These are phyloP conservation scores for Phytophthora melonis DNA, from an alignment of 352 stramenopile species.

Conservation along the genomic window DNA sequence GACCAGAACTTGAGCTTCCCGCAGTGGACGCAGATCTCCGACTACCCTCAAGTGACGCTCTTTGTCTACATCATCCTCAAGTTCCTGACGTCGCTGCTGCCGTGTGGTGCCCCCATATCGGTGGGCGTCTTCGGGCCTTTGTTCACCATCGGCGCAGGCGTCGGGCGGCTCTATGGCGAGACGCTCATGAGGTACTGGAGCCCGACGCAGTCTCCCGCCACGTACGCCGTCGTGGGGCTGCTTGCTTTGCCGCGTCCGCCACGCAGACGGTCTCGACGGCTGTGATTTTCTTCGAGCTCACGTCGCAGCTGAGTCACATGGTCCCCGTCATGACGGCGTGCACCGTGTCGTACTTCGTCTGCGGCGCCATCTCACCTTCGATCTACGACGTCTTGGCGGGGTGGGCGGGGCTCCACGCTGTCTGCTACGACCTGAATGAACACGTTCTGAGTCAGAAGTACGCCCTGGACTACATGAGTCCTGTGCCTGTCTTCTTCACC, in stretches of 20 bases:
- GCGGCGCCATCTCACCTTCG: conserved; percentile 76
- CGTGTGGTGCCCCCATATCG: conserved; percentile 79
- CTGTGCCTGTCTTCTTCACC: conserved; percentile 68
- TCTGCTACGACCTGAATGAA: conserved; percentile 89
- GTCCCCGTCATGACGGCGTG: conserved; percentile 86
- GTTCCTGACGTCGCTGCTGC: conserved; percentile 78
- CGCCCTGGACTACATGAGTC: conserved; percentile 75
- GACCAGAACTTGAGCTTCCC: conserved; percentile 71
- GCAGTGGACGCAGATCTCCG: conserved; percentile 72
- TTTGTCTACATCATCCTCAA: conserved; percentile 86
- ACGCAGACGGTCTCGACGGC: conserved; percentile 92
- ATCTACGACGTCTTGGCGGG: conserved; percentile 90
- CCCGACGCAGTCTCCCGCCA: conserved; percentile 75
- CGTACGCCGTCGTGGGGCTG: conserved; percentile 93
- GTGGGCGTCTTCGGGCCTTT: conserved; percentile 86
- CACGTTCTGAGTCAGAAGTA: conserved; percentile 80
- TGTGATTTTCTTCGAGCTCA: conserved; percentile 92
- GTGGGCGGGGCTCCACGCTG: conserved; percentile 77
- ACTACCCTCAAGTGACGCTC: conserved; percentile 76
- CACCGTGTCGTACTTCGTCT: conserved; percentile 87
- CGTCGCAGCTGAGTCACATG: conserved; percentile 87
- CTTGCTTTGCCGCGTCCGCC: conserved; percentile 91
- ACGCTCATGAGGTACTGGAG: conserved; percentile 85
- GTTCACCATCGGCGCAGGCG: conserved; percentile 83
- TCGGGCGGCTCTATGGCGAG: conserved; percentile 84